Evolutionary conservation across 768 basidiomycete species (phyloP), one percentile per base, ranked within the genome.

Genomic region (Russula emetica): DNA sequence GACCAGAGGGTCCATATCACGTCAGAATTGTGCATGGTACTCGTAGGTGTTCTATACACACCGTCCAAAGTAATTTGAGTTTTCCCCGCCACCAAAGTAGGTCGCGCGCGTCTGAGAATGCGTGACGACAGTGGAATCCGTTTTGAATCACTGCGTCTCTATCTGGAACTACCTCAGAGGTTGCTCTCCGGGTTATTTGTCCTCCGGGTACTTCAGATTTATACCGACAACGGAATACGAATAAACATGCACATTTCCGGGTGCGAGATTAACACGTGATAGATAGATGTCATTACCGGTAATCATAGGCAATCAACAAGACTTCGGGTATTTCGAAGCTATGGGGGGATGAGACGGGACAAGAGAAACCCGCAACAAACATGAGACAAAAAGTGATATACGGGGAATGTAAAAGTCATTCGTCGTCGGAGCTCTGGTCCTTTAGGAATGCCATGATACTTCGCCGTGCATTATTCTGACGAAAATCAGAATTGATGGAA

Each of bases 361-460:
- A 7, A 30, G 16, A 32, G 34, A 14, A 45, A 9, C 7, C 4
- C 28, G 44, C 36, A 32, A 34, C 55, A 40, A 49, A n/a, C 10
- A 32, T 34, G 24, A 38, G 38, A 52, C 9, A 20, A 34, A 16
- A 14, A 3, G 59, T 45, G 26, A 58, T 16, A n/a, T n/a, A 53
- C 5, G n/a, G 67, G 9, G 28, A 20, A 44, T 13, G n/a, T 18
- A 38, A 13, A 16, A 28, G 38, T 76, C 70, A 82, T n/a, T 85
- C 83, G 22, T 82, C 81, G 42, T 87, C 86, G 36, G 59, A 61
- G 68, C 87, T 89, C 70, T 90, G 86, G 69, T 88, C 86, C 44
- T 75, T 79, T 63, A 92, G 75, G 72, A 91, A 91, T 6, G 85
- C 86, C 77, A 81, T 82, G 56, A 92, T 89, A 63, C 83, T 87